Base-by-base conservation (phyloP, 2,329 filamentous ascomycete species). In the Colletotrichum incanum region DNA sequence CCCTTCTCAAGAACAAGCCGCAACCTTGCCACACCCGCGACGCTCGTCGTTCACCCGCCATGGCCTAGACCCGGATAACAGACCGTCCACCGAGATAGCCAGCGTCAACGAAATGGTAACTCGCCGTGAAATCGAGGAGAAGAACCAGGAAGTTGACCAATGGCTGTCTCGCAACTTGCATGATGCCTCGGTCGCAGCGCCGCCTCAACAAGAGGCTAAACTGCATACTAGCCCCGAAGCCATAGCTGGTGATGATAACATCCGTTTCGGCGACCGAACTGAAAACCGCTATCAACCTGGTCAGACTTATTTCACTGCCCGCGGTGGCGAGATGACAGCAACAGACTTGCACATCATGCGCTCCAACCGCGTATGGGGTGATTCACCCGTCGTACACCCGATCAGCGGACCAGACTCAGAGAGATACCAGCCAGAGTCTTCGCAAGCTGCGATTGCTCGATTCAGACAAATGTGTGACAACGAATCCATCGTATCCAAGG, bases 401-500 rank as follows among this genome's bases (percentile, higher is more conserved):
- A 90, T 91, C 59, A 80, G 75, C 5, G 76, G 75, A 8, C 77
- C 77, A 23, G 72, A 67, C 16, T 76, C 77, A 5, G 77, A 76
- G 12, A 78, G 78, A 26, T 76, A 82, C 56, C 88, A 90, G 73
- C 88, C 88, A 1, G 80, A 84, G 64, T 84, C 85, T 1, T 87
- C 89, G 1, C 83, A 88, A 54, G 87, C 82, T 20, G 89, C 89
- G 12, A 91, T 91, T 26, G 83, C 84, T 54, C 83, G 76, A 49
- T 90, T 88, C 65, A 82, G 89, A 74, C 82, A 81, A 14, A 84
- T 88, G 82, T 87, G 82, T 65, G 88, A 91, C 73, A 90, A 85
- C 59, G 87, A 86, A 37, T 92, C 90, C 0, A 83, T 91, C 14
- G 80, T 91, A 12, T 92, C 90, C 2, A 84, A 89, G 73, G 87